Percentiles rank a stretch among this genome's conserved stretches.
phyloP scores from a whole-genome alignment of 306 rosid genomes.

The Clitoria ternatea region DNA sequence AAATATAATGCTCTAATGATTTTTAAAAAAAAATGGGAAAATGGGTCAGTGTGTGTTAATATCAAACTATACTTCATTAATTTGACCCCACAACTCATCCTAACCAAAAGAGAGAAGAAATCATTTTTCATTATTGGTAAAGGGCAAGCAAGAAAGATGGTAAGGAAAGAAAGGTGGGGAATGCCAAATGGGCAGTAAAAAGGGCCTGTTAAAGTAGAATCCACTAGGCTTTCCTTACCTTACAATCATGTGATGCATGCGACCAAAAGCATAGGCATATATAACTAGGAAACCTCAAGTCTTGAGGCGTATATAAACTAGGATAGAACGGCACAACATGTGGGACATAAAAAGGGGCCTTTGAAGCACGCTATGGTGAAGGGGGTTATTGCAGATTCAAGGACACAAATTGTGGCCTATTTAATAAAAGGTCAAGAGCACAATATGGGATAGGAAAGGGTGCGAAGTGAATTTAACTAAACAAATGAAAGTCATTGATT shows the following conservation, averaged over 20 bases:
- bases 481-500: no score
- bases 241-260: slow-evolving; percentile 13
- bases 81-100: no score
- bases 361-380: not conserved
- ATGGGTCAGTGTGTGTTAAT: no score
- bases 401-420: not conserved
- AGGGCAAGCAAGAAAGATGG: not conserved
- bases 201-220: not conserved
- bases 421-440: not conserved
- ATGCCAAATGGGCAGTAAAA: not conserved
- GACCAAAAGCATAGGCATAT: not conserved
- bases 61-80: no score
- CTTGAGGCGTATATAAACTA: not conserved
- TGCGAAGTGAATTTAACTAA: no score
- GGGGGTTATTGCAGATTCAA: not conserved
- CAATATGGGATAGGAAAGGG: not conserved
- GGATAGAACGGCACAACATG: not conserved
- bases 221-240: not conserved
- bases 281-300: not conserved
- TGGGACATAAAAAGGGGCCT: slow-evolving; percentile 6
- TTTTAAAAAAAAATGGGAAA: no score
- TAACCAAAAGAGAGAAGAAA: not conserved
- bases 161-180: not conserved
- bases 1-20: no score
- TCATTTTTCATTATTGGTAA: not conserved